phyloP scores from a whole-genome alignment of 2,329 filamentous ascomycete species.

The Polychaeton citri region DNA sequence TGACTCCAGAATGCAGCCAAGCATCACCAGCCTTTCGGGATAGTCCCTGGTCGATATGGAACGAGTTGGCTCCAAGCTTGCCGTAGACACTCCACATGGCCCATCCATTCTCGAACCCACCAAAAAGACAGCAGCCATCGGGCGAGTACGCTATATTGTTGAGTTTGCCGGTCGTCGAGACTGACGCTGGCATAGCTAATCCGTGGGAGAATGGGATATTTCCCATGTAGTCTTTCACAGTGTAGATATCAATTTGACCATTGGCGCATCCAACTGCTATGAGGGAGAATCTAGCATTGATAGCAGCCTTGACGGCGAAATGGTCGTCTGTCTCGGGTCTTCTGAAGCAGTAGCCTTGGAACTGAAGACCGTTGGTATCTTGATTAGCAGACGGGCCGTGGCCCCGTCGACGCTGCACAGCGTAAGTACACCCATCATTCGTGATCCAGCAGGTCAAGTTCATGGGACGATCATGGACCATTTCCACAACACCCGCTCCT shows the following conservation, averaged over 20 bases:
- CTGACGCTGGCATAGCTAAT: slow-evolving; percentile 56
- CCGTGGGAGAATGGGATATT: slow-evolving; percentile 82
- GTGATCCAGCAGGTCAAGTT: slow-evolving; percentile 89
- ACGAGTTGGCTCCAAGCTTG: slow-evolving; percentile 75
- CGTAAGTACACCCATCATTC: slow-evolving; percentile 74
- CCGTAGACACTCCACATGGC: slow-evolving; percentile 96
- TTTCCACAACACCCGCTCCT: slow-evolving; percentile 47
- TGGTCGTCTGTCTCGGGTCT: slow-evolving; percentile 46
- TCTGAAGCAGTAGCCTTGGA: slow-evolving; percentile 87
- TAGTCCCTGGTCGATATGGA: slow-evolving; percentile 53
- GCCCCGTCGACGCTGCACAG: slow-evolving; percentile 56
- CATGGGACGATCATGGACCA: slow-evolving; percentile 94
- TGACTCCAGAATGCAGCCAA: slow-evolving; percentile 64
- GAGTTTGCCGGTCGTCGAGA: slow-evolving; percentile 53
- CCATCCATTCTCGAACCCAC: slow-evolving; percentile 86
- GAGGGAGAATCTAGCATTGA: slow-evolving; percentile 90
- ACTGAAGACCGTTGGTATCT: slow-evolving; percentile 50
- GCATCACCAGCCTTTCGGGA: slow-evolving; percentile 58
- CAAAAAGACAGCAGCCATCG: slow-evolving; percentile 92
- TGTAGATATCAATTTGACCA: slow-evolving; percentile 78
- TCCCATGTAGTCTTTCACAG: slow-evolving; percentile 80
- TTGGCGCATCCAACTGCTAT: slow-evolving; percentile 74
- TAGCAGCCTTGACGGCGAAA: slow-evolving; percentile 59
- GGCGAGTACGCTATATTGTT: slow-evolving; percentile 76
- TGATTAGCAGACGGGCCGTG: slow-evolving; percentile 27